These are phyloP conservation scores for Prototheca cutis DNA, from an alignment of 163 green algal species.

Conservation along the genomic window DNA sequence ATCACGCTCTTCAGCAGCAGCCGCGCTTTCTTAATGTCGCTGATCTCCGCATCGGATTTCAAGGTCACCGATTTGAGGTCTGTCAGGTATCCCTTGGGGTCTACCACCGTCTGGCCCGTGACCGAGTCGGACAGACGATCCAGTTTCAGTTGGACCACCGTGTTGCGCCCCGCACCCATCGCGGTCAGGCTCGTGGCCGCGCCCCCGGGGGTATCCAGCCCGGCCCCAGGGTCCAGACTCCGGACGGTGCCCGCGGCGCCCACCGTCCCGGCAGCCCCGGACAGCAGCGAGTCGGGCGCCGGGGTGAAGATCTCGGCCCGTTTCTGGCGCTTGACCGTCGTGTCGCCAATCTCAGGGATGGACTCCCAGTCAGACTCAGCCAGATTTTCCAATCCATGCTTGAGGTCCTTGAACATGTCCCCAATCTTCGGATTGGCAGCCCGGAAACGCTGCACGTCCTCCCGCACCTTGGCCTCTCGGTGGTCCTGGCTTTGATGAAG, in stretches of 20 bases:
- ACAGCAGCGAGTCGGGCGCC: constrained; percentile 80
- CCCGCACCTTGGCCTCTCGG: constrained; percentile 71
- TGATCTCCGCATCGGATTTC: constrained; percentile 79
- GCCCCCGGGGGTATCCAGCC: constrained; percentile 46
- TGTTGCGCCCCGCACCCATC: constrained; percentile 51
- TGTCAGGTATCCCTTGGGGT: constrained; percentile 97
- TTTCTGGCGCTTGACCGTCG: constrained; percentile 87
- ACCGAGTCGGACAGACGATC: constrained; percentile 88
- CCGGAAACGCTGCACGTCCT: constrained; percentile 87
- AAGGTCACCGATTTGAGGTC: constrained; percentile 60
- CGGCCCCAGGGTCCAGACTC: constrained; percentile 19
- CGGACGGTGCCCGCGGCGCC: constrained; percentile 48
- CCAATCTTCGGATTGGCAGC: constrained; percentile 90
- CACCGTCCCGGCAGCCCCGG: constrained; percentile 53
- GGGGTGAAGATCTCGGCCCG: constrained; percentile 63
- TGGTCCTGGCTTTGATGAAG: constrained; percentile 52
- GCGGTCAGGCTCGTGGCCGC: constrained; percentile 76
- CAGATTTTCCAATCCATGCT: constrained; percentile 82
- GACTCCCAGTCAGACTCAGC: constrained; percentile 52
- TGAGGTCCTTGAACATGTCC: constrained; percentile 97
- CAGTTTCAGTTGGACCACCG: constrained; percentile 87
- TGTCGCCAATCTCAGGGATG: constrained; percentile 96
- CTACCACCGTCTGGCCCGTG: constrained; percentile 79
- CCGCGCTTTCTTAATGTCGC: constrained; percentile 96
- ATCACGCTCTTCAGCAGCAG: constrained; percentile 93